These are phyloP conservation scores for Mycena alexandri DNA, from an alignment of 768 basidiomycete species.

Conservation along the genomic window DNA sequence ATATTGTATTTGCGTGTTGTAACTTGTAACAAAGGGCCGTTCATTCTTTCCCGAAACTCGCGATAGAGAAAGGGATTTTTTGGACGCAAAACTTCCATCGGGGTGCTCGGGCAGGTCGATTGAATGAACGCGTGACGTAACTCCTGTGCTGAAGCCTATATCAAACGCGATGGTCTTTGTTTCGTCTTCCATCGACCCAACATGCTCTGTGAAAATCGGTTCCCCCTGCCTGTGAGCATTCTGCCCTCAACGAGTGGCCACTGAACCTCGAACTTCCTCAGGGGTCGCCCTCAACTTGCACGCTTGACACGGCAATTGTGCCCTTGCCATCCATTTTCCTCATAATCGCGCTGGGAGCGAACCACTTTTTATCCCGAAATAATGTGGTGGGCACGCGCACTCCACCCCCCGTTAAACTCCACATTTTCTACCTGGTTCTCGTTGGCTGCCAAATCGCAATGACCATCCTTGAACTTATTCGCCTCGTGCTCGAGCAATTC, in stretches of 20 bases:
- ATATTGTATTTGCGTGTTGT: no score
- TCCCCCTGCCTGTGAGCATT: slow-evolving; percentile 36
- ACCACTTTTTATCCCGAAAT: slow-evolving; percentile 15
- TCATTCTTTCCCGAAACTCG: no score
- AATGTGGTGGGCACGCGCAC: neutral
- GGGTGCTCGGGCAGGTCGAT: slow-evolving; percentile 6
- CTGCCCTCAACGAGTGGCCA: neutral
- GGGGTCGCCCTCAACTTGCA: slow-evolving; percentile 49
- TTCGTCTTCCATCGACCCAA: neutral
- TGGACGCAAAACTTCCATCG: neutral
- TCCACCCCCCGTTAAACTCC: slow-evolving; percentile 39
- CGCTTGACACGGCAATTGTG: slow-evolving; percentile 44
- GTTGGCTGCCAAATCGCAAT: slow-evolving; percentile 43
- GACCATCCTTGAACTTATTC: slow-evolving; percentile 46
- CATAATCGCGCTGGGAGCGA: slow-evolving; percentile 31
- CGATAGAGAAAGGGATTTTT: neutral
- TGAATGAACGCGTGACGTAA: neutral
- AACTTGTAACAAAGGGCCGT: neutral
- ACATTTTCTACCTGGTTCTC: slow-evolving; percentile 43
- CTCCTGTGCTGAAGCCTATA: neutral
- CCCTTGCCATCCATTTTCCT: slow-evolving; percentile 47
- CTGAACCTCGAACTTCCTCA: slow-evolving; percentile 17
- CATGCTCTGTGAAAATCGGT: slow-evolving; percentile 41
- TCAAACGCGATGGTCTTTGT: neutral
- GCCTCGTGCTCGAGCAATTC: slow-evolving; percentile 43